phyloP scores from a whole-genome alignment of 768 basidiomycete species.

The Pulveroboletus sp. region DNA sequence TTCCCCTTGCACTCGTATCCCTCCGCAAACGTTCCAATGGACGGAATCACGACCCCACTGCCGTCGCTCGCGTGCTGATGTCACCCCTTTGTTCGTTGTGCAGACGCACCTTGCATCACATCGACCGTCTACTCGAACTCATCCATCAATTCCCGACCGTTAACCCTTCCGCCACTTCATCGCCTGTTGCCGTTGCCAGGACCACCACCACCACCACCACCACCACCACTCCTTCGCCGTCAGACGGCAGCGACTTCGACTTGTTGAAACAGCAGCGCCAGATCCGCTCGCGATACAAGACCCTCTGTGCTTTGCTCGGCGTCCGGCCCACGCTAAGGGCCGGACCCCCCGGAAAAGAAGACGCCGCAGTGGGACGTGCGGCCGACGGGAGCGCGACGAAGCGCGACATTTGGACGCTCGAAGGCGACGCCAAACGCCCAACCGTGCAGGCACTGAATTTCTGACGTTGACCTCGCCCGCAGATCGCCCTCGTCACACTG shows the following conservation, averaged over 20 bases:
- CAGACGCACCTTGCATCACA: constrained; percentile 61
- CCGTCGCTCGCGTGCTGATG: not conserved
- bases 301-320: constrained; percentile 79
- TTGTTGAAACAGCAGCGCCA: constrained; percentile 73
- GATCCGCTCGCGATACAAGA: constrained; percentile 84
- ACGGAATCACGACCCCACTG: not conserved
- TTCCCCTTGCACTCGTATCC: not conserved
- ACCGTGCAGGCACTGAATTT: constrained; percentile 19
- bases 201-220: constrained; percentile 19
- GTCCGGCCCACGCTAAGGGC: constrained; percentile 47
- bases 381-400: not conserved
- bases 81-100: not conserved
- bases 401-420: constrained; percentile 11
- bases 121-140: constrained; percentile 64
- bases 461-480: not conserved
- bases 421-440: constrained; percentile 4
- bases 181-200: no score
- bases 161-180: constrained; percentile 64
- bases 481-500: not conserved
- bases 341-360: not conserved
- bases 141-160: constrained; percentile 70
- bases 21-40: not conserved
- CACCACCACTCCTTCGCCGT: not conserved
- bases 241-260: constrained; percentile 49
- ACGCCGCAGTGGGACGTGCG: not conserved